Evolutionary conservation across 768 basidiomycete species (phyloP).

Genomic region (Phylloporus arenicola): DNA sequence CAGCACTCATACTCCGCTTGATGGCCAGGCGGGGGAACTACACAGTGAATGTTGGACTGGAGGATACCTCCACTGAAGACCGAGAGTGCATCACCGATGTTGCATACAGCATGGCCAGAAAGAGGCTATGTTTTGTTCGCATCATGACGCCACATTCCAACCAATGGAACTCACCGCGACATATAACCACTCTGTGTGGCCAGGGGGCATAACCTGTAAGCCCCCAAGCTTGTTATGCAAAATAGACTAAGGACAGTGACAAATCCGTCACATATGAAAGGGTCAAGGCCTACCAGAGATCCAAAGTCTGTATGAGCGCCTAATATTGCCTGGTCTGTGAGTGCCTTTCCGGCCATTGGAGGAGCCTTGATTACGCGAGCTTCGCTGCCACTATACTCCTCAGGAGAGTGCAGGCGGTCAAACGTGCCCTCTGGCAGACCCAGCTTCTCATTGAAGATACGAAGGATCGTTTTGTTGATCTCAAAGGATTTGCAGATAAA

Average conservation of each 20-base stretch:
- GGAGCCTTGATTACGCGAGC: constrained; percentile 50
- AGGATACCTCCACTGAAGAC: constrained; percentile 62
- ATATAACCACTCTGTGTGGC: constrained; percentile 60
- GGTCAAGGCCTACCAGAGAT: constrained; percentile 44
- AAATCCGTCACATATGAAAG: not conserved
- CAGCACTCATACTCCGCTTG: constrained; percentile 53
- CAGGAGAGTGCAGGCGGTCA: constrained; percentile 35
- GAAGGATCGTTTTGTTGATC: constrained; percentile 48
- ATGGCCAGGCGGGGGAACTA: constrained; percentile 54
- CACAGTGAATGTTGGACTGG: constrained; percentile 59
- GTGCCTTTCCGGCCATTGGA: constrained; percentile 25
- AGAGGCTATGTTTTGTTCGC: constrained; percentile 36
- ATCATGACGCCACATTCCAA: not conserved
- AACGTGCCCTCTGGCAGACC: constrained; percentile 49
- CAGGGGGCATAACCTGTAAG: constrained; percentile 61
- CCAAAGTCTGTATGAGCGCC: constrained; percentile 73
- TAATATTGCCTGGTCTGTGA: constrained; percentile 38
- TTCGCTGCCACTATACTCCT: constrained; percentile 54
- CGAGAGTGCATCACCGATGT: constrained; percentile 56
- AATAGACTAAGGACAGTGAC: constrained; percentile 42
- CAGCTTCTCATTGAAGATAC: constrained; percentile 53
- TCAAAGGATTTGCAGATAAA: constrained; percentile 56
- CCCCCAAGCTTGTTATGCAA: constrained; percentile 68
- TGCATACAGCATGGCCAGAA: constrained; percentile 54
- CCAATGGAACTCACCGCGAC: constrained; percentile 40